phyloP scores from a whole-genome alignment of 495 filamentous ascomycete species.

The Tuber magnatum region DNA sequence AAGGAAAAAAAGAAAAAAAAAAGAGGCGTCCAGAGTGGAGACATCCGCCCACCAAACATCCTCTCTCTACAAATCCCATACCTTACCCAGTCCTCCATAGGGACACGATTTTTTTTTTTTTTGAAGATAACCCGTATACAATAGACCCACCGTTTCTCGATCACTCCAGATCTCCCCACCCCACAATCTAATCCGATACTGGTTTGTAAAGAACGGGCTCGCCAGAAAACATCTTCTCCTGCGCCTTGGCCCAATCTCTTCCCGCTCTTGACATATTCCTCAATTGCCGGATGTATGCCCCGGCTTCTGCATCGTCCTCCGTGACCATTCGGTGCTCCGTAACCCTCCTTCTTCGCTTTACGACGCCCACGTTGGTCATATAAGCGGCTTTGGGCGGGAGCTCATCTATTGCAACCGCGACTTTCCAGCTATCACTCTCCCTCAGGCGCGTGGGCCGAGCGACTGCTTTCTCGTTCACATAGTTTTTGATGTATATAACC shows the following conservation, averaged over 20 bases:
- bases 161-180: not conserved
- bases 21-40: not conserved
- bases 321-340: slow-evolving; percentile 9
- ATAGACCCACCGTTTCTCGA: not conserved
- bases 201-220: slow-evolving; percentile 20
- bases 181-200: not conserved
- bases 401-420: slow-evolving; percentile 70
- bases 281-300: slow-evolving; percentile 30
- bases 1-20: not conserved
- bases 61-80: not conserved
- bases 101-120: too few species aligned
- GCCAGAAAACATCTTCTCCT: slow-evolving; percentile 14
- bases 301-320: slow-evolving; percentile 24
- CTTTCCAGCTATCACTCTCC: slow-evolving; percentile 55
- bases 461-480: slow-evolving; percentile 60
- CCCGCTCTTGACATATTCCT: slow-evolving; percentile 25
- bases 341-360: slow-evolving; percentile 31
- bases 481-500: slow-evolving; percentile 62
- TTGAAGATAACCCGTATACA: not conserved
- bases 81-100: not conserved
- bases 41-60: not conserved
- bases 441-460: slow-evolving; percentile 52
- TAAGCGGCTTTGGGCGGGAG: slow-evolving; percentile 34
- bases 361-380: slow-evolving; percentile 31
- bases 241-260: slow-evolving; percentile 24